phyloP scores from a whole-genome alignment of 106 monocot species.

The Platanthera guangdongensis region DNA sequence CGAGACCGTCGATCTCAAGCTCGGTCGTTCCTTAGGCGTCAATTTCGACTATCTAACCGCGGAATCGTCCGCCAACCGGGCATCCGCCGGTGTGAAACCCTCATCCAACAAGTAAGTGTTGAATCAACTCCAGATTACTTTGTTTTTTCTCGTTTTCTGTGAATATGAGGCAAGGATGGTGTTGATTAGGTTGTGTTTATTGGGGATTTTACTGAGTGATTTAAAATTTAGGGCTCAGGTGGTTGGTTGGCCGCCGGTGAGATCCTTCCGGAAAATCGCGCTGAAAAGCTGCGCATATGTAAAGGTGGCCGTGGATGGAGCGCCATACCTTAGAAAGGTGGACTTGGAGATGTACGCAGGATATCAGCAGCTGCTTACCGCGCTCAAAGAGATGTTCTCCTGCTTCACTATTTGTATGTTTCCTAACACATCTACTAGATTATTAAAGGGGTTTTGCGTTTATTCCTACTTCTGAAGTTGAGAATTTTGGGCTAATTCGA shows the following conservation, averaged over 20 bases:
- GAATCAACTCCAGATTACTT: not conserved
- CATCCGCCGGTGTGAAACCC: conserved; percentile 26
- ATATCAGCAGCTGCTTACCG: conserved; percentile 66
- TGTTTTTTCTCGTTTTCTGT: not conserved
- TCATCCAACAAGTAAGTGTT: conserved; percentile 46
- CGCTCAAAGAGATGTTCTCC: conserved; percentile 91
- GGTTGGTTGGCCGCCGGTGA: conserved; percentile 97
- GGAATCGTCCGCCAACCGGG: conserved; percentile 10
- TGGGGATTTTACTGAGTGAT: not conserved
- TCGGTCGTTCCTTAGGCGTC: conserved; percentile 7
- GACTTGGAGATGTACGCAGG: conserved; percentile 62
- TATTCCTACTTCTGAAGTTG: not conserved
- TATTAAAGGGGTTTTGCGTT: not conserved
- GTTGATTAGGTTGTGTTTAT: not conserved
- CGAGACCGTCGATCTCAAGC: conserved; percentile 31
- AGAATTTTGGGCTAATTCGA: not conserved
- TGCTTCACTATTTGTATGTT: conserved; percentile 63
- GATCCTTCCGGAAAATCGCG: conserved; percentile 59
- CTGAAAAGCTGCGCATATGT: conserved; percentile 67
- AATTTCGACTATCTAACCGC: conserved; percentile 17
- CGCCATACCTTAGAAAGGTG: conserved; percentile 94
- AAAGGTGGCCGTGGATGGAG: conserved; percentile 94
- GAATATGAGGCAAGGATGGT: not conserved
- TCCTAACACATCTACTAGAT: not conserved
- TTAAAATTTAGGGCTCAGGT: conserved; percentile 49